phyloP scores from a whole-genome alignment of 2,329 filamentous ascomycete genomes.

The Pseudonectria foliicola region DNA sequence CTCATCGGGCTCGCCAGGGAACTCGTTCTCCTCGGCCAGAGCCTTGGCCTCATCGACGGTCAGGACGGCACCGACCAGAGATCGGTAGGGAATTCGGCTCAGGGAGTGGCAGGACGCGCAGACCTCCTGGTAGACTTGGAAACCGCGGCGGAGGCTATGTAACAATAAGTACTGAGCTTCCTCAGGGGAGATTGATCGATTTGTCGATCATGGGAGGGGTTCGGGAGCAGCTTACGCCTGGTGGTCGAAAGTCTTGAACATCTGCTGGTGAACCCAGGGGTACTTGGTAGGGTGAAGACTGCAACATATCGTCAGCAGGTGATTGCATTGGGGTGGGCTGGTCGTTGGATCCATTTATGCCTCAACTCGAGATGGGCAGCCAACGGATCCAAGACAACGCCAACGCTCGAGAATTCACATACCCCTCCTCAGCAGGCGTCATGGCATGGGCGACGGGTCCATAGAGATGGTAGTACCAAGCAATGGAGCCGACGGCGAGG shows the following conservation, averaged over 20 bases:
- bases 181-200: conserved; percentile 11
- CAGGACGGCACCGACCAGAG: conserved; percentile 83
- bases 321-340: conserved; percentile 9
- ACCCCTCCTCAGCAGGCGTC: conserved; percentile 97
- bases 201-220: conserved; percentile 2
- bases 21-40: conserved; percentile 96
- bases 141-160: conserved; percentile 86
- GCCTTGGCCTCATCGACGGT: conserved; percentile 98
- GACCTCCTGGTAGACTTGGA: conserved; percentile 98
- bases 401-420: conserved; percentile 40
- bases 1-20: conserved; percentile 96
- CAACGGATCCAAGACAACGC: conserved; percentile 2
- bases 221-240: conserved; percentile 63
- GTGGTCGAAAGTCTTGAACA: conserved; percentile 94
- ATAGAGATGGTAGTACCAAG: conserved; percentile 97
- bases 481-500: conserved; percentile 79
- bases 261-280: conserved; percentile 91
- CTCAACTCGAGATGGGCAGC: conserved; percentile 19
- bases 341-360: conserved; percentile 25
- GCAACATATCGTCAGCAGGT: conserved; percentile 23
- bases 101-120: conserved; percentile 98
- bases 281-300: conserved; percentile 90
- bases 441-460: conserved; percentile 80
- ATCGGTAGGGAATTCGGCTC: conserved; percentile 85
- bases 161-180: conserved; percentile 1